Evolutionary conservation across 495 filamentous ascomycete species (phyloP).

Genomic region (Xylaria palmicola): DNA sequence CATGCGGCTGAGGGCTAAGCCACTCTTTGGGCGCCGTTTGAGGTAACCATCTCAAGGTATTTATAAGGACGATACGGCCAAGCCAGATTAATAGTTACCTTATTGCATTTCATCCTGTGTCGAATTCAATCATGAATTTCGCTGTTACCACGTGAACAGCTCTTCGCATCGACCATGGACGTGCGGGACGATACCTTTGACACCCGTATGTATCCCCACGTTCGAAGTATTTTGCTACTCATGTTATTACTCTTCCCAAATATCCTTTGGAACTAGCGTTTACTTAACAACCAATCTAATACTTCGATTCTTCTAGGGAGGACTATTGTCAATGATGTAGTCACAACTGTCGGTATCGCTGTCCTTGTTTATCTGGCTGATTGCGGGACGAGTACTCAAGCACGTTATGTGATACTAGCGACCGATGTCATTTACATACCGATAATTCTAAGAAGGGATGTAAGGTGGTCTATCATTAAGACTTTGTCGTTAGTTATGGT

Average conservation of each 20-base stretch:
- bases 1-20: constrained; percentile 4
- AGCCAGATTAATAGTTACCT: background rate
- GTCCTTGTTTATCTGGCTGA: background rate
- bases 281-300: too few relatives aligned
- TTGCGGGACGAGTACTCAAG: background rate
- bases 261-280: too few relatives aligned
- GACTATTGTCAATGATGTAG: background rate
- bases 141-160: background rate
- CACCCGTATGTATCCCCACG: background rate
- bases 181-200: background rate
- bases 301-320: background rate
- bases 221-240: too few relatives aligned
- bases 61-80: background rate
- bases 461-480: background rate
- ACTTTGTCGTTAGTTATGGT: background rate
- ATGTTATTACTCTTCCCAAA: too few relatives aligned
- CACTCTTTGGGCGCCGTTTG: background rate
- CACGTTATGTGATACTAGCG: background rate
- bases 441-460: background rate
- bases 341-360: background rate
- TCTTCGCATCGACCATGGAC: background rate
- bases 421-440: background rate
- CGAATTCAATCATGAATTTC: background rate
- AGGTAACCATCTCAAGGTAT: background rate
- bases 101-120: background rate